These are phyloP conservation scores for Blastomyces parvus DNA, from an alignment of 2,329 filamentous ascomycete species.

Conservation along the genomic window DNA sequence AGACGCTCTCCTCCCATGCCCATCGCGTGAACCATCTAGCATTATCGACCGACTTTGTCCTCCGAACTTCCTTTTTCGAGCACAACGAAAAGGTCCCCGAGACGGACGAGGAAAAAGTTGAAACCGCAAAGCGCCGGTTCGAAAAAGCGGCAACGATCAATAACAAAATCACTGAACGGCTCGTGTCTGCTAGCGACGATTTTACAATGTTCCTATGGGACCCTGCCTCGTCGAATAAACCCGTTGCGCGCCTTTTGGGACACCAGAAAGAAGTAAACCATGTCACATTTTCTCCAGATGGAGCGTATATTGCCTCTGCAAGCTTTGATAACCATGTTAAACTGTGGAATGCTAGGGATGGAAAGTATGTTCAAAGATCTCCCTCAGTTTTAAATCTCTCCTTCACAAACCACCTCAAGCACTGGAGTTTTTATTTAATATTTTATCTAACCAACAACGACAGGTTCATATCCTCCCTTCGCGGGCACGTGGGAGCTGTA, in stretches of 20 bases:
- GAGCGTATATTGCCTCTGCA: conserved; percentile 73
- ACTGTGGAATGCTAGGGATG: conserved; percentile 71
- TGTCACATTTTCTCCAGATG: conserved; percentile 88
- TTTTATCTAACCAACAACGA: conserved; percentile 2
- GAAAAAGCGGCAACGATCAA: conserved; percentile 71
- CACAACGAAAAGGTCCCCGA: conserved; percentile 63
- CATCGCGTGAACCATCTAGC: conserved; percentile 96
- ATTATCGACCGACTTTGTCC: conserved; percentile 80
- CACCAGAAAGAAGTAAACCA: conserved; percentile 97
- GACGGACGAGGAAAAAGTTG: conserved; percentile 59
- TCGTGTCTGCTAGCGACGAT: conserved; percentile 88
- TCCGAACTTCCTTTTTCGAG: conserved; percentile 79
- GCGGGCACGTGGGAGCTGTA: conserved; percentile 82
- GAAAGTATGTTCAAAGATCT: conserved; percentile 37
- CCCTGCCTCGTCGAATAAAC: conserved; percentile 66
- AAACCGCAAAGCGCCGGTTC: conserved; percentile 71
- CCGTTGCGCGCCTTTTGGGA: conserved; percentile 76
- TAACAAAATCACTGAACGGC: conserved; percentile 67
- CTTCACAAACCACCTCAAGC: not conserved
- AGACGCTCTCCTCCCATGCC: conserved; percentile 71
- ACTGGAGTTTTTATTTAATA: conserved; percentile 7
- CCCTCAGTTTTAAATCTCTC: too few species aligned
- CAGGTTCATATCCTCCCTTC: conserved; percentile 75
- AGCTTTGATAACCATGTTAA: conserved; percentile 94
- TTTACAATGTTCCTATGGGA: conserved; percentile 97